Evolutionary conservation across 208 protist species (phyloP).

Genomic region (Crithidia bombi): DNA sequence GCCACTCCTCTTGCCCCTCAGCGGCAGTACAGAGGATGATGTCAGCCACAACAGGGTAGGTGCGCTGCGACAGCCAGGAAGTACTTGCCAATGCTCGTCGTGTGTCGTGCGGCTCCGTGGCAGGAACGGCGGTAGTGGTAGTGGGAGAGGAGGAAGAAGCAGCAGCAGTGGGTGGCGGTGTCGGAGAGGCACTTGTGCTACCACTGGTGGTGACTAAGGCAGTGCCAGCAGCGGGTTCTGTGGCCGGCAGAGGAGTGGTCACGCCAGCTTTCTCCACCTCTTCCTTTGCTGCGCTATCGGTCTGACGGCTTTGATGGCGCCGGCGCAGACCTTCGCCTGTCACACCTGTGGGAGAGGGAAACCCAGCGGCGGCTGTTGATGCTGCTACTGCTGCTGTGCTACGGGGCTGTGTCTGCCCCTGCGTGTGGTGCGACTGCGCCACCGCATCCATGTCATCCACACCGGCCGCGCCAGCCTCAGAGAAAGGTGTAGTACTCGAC

Average conservation of each 20-base stretch:
- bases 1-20: constrained; percentile 35
- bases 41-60: constrained; percentile 41
- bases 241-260: not conserved
- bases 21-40: constrained; percentile 25
- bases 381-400: not conserved
- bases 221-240: not conserved
- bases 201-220: not conserved
- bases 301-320: not conserved
- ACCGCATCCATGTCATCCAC: constrained; percentile 2
- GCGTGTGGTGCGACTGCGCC: constrained; percentile 9
- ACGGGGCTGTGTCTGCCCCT: no score
- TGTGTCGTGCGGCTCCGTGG: not conserved
- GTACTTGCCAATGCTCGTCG: not conserved
- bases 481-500: not conserved
- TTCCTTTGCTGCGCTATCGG: not conserved
- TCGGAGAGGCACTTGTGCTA: not conserved
- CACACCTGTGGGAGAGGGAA: not conserved
- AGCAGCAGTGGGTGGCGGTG: not conserved
- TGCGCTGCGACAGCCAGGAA: constrained; percentile 34
- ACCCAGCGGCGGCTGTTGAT: not conserved
- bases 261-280: not conserved
- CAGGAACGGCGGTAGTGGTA: not conserved
- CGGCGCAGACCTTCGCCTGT: constrained; percentile 6
- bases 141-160: not conserved
- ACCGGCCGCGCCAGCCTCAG: not conserved